These are phyloP conservation scores for Diaporthe helianthi DNA, from an alignment of 2,329 filamentous ascomycete species.

Conservation along the genomic window DNA sequence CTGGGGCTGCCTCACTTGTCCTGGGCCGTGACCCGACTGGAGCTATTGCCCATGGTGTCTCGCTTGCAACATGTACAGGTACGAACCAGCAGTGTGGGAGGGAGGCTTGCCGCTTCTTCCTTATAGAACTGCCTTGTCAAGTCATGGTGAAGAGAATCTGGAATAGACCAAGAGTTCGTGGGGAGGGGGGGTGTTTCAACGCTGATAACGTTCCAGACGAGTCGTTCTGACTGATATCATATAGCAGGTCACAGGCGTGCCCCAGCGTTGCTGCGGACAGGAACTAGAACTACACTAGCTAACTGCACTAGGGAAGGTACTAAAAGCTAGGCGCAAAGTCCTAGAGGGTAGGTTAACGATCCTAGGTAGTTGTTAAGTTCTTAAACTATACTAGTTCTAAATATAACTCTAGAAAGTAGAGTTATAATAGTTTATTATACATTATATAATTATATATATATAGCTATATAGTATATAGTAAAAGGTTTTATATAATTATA, in stretches of 20 bases:
- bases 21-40: slow-evolving; percentile 71
- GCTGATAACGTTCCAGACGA: slow-evolving; percentile 23
- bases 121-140: slow-evolving; percentile 5
- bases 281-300: not conserved
- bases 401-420: too few relatives aligned
- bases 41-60: slow-evolving; percentile 58
- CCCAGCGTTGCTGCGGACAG: slow-evolving; percentile 8
- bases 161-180: slow-evolving; percentile 6
- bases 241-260: slow-evolving; percentile 17
- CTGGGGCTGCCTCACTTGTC: slow-evolving; percentile 72
- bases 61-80: slow-evolving; percentile 30
- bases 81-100: not conserved
- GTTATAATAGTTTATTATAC: too few relatives aligned
- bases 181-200: slow-evolving; percentile 12
- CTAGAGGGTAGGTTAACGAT: too few relatives aligned
- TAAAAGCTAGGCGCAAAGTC: too few relatives aligned
- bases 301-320: not conserved
- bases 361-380: too few relatives aligned
- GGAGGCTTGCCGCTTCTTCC: not conserved
- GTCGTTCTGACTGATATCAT: slow-evolving; percentile 21
- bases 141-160: slow-evolving; percentile 29
- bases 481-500: too few relatives aligned
- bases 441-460: too few relatives aligned
- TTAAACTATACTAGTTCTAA: too few relatives aligned
- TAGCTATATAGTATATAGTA: too few relatives aligned